These are phyloP conservation scores for Suhomyces bribrorum DNA, from an alignment of 1,139 yeast genomes.

Conservation along the genomic window DNA sequence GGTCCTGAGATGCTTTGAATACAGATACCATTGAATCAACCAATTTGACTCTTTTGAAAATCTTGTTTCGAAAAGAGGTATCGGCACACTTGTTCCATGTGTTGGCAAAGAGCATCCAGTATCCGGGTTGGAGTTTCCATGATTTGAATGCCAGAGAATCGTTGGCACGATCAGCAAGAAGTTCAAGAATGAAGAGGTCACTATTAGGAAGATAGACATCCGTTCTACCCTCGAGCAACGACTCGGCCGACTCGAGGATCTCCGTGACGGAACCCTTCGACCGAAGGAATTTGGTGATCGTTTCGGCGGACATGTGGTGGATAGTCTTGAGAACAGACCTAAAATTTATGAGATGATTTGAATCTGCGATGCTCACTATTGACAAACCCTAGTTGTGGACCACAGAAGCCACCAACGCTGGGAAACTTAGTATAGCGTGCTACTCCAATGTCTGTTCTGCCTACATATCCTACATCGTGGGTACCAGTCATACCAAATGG, in stretches of 20 bases:
- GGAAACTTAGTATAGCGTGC: too few species aligned
- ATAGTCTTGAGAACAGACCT: neutral
- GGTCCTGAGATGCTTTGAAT: slow-evolving; percentile 16
- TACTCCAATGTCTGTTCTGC: too few species aligned
- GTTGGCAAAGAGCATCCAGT: slow-evolving; percentile 51
- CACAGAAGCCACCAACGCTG: too few species aligned
- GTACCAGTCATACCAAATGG: too few species aligned
- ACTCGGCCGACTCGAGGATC: slow-evolving; percentile 43
- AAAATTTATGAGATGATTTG: too few species aligned
- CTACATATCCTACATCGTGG: too few species aligned
- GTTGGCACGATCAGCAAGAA: slow-evolving; percentile 65
- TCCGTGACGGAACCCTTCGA: slow-evolving; percentile 51
- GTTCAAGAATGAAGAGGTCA: slow-evolving; percentile 60
- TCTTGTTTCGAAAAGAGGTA: slow-evolving; percentile 26
- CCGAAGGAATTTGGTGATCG: slow-evolving; percentile 63
- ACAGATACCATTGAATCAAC: slow-evolving; percentile 28
- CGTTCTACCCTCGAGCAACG: slow-evolving; percentile 35
- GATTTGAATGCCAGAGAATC: slow-evolving; percentile 39
- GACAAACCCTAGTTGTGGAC: too few species aligned
- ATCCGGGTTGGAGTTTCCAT: slow-evolving; percentile 42
- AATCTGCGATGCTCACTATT: too few species aligned
- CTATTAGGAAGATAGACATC: slow-evolving; percentile 61
- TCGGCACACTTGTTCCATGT: slow-evolving; percentile 39
- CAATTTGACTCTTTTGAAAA: slow-evolving; percentile 34
- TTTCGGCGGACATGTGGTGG: slow-evolving; percentile 47